phyloP scores from a whole-genome alignment of 306 rosid species.

The Benincasa hispida region DNA sequence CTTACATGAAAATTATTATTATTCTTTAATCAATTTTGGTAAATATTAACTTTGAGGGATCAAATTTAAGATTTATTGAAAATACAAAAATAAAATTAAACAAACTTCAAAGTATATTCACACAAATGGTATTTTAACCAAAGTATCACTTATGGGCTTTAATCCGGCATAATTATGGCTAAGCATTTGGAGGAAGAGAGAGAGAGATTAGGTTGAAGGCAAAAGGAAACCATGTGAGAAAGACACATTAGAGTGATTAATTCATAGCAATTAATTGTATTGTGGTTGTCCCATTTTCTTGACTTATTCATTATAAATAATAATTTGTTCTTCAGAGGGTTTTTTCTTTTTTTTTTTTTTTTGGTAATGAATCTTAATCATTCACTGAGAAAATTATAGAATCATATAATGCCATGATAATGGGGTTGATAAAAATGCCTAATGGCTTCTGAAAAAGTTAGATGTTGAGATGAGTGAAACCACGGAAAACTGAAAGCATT shows the following conservation, averaged over 20 bases:
- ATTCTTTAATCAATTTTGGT: too few relatives aligned
- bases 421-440: conserved; percentile 57
- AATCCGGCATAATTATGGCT: not conserved
- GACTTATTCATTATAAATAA: not conserved
- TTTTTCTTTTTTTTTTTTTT: not conserved
- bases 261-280: not conserved
- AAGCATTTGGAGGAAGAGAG: not conserved
- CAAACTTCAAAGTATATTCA: too few relatives aligned
- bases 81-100: too few relatives aligned
- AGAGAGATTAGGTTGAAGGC: not conserved
- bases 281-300: not conserved
- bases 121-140: too few relatives aligned
- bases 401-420: conserved; percentile 33
- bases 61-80: too few relatives aligned
- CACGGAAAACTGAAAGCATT: conserved; percentile 49
- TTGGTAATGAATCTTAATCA: conserved; percentile 22
- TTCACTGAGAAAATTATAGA: not conserved
- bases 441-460: conserved; percentile 29
- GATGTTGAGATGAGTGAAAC: conserved; percentile 41
- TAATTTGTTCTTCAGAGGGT: conserved; percentile 12
- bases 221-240: conserved; percentile 1
- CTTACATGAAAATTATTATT: too few relatives aligned
- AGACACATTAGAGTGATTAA: conserved; percentile 1
- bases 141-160: not conserved
- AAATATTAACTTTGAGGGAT: too few relatives aligned